These are phyloP conservation scores for Kalanchoe fedtschenkoi DNA, from an alignment of 164 flowering plant genomes.

Conservation along the genomic window DNA sequence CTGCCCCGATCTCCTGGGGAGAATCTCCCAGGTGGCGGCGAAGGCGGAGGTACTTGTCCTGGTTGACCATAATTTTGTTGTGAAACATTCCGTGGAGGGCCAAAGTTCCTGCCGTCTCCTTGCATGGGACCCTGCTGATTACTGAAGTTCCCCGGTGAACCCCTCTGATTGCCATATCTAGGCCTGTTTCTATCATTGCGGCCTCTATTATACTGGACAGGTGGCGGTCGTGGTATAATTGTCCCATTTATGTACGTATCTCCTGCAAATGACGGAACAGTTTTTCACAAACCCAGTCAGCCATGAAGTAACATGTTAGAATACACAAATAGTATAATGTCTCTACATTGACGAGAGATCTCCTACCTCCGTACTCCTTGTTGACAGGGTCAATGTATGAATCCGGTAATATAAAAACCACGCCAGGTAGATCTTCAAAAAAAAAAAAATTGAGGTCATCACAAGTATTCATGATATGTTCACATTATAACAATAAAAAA, in stretches of 20 bases:
- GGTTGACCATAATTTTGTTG: constrained; percentile 20
- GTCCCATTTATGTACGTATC: constrained; percentile 84
- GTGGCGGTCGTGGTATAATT: constrained; percentile 78
- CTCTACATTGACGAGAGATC: background rate
- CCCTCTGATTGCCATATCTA: constrained; percentile 32
- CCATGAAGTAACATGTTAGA: background rate
- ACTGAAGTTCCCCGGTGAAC: constrained; percentile 12
- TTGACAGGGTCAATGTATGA: constrained; percentile 85
- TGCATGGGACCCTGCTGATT: constrained; percentile 21
- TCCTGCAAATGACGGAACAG: constrained; percentile 31
- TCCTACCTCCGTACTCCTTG: constrained; percentile 89
- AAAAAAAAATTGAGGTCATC: constrained; percentile 4
- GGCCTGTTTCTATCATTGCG: constrained; percentile 29
- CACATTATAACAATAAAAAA: too few relatives aligned
- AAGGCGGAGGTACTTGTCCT: constrained; percentile 21
- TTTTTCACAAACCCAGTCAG: background rate
- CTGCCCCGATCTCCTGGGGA: constrained; percentile 8
- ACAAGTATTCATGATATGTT: background rate
- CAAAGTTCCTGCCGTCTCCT: constrained; percentile 28
- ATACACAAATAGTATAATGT: background rate
- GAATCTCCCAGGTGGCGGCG: constrained; percentile 12
- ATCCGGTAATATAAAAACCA: constrained; percentile 82
- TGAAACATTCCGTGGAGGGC: constrained; percentile 16
- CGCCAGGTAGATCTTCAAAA: constrained; percentile 72
- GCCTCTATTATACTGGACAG: constrained; percentile 45